A percentile compares a stretch with the other conserved stretches of the same genome.
Evolutionary conservation across 306 rosid genomes (phyloP).

Genomic region (Cicer arietinum): DNA sequence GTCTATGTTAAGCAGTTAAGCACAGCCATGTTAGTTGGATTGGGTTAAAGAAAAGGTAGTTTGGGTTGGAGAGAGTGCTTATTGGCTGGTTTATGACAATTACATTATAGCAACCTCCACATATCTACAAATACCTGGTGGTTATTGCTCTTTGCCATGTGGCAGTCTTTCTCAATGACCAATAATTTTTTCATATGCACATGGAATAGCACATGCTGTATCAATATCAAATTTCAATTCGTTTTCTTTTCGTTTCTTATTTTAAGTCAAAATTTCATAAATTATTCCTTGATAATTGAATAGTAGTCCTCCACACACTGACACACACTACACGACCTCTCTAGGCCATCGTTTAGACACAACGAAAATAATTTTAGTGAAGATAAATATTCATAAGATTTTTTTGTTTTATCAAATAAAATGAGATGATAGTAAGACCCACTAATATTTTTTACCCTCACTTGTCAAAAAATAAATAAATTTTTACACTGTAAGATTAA

Average conservation of each 20-base stretch:
- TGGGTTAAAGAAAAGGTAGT: slow-evolving; percentile 20
- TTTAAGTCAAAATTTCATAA: slow-evolving; percentile 18
- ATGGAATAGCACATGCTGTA: slow-evolving; percentile 47
- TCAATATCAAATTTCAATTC: slow-evolving; percentile 52
- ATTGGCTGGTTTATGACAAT: slow-evolving; percentile 55
- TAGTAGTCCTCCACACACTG: not conserved
- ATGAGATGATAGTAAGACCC: not conserved
- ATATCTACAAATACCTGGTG: slow-evolving; percentile 44
- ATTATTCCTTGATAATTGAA: slow-evolving; percentile 47
- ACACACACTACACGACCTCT: not conserved
- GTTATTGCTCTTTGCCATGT: slow-evolving; percentile 34
- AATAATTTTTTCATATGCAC: slow-evolving; percentile 51
- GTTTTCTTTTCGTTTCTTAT: not conserved
- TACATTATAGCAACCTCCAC: slow-evolving; percentile 53
- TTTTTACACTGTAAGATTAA: too few species aligned
- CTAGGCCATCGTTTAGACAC: slow-evolving; percentile 1
- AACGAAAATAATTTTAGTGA: not conserved
- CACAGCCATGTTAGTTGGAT: slow-evolving; percentile 59
- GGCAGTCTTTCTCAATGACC: slow-evolving; percentile 47
- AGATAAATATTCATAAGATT: not conserved
- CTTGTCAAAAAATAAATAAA: too few species aligned
- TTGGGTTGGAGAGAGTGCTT: slow-evolving; percentile 11
- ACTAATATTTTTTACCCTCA: too few species aligned
- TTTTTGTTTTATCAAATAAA: not conserved
- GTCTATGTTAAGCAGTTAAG: slow-evolving; percentile 61